Evolutionary conservation across 1,284 basidiomycete genomes (phyloP).

Genomic region (Cryptococcus sp.): DNA sequence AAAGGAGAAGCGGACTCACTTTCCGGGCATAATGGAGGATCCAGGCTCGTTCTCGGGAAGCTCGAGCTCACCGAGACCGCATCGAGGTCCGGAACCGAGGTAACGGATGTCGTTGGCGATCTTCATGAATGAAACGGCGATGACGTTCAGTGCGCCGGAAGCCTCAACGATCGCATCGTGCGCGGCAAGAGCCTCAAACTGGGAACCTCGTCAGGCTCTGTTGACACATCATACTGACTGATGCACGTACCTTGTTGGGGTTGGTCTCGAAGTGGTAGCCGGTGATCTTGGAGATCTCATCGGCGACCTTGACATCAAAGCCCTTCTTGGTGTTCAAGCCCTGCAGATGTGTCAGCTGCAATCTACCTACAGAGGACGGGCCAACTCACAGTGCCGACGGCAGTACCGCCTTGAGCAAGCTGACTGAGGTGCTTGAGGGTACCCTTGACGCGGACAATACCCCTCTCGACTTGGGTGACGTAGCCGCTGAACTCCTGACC

Average conservation of each 20-base stretch:
- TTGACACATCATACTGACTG: not conserved
- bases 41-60: constrained; percentile 99
- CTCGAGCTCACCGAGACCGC: constrained; percentile 91
- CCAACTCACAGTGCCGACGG: constrained; percentile 84
- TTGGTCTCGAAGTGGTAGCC: constrained; percentile 92
- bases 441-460: constrained; percentile 80
- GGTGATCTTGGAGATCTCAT: constrained; percentile 88
- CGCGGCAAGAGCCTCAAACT: constrained; percentile 95
- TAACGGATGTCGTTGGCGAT: constrained; percentile 99
- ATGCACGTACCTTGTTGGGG: constrained; percentile 80
- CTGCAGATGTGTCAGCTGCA: constrained; percentile 54
- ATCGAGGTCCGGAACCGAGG: constrained; percentile 95
- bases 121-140: constrained; percentile 97
- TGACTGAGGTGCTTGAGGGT: constrained; percentile 83
- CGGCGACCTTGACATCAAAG: constrained; percentile 92
- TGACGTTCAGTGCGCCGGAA: constrained; percentile 91
- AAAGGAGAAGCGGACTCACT: constrained; percentile 52
- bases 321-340: constrained; percentile 96
- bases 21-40: constrained; percentile 99
- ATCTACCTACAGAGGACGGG: not conserved
- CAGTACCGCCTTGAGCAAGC: constrained; percentile 97
- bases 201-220: not conserved
- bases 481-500: constrained; percentile 99
- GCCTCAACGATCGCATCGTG: constrained; percentile 98
- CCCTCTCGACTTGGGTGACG: constrained; percentile 90